These are phyloP conservation scores for Eucalyptus pumila DNA, from an alignment of 345 rosid genomes.

Conservation along the genomic window DNA sequence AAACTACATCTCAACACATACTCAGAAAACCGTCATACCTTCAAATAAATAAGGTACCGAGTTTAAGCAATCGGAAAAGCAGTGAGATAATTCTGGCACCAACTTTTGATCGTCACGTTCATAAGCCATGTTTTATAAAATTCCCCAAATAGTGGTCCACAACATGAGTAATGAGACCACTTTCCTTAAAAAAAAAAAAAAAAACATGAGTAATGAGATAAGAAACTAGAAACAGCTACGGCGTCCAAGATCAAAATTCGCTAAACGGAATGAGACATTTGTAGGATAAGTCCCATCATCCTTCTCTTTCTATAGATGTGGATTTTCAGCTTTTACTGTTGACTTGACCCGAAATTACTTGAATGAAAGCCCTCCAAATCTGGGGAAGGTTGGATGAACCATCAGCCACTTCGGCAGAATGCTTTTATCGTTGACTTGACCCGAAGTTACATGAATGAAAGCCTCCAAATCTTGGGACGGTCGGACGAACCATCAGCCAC, in stretches of 20 bases:
- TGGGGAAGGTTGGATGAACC: too few relatives aligned
- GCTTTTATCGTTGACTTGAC: not conserved
- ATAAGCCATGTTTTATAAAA: not conserved
- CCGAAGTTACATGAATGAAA: constrained; percentile 15
- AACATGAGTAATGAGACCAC: not conserved
- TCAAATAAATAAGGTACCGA: not conserved
- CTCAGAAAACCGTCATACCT: not conserved
- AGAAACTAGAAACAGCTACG: too few relatives aligned
- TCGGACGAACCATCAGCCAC: constrained; percentile 88
- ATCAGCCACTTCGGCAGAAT: too few relatives aligned
- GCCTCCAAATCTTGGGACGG: constrained; percentile 85
- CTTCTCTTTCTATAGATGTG: not conserved
- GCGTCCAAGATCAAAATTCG: too few relatives aligned
- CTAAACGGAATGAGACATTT: too few relatives aligned
- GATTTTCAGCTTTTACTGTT: not conserved
- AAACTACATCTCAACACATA: not conserved
- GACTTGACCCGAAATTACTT: too few relatives aligned
- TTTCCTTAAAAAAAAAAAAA: too few relatives aligned
- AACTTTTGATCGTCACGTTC: not conserved
- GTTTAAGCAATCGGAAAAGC: not conserved
- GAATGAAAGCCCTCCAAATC: too few relatives aligned
- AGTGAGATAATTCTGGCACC: not conserved
- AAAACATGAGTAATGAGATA: not conserved
- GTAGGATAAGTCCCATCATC: too few relatives aligned
- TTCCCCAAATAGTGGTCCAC: not conserved